Conservation (phyloP, 306 rosid species). For the Dalbergia cochinchinensis region DNA sequence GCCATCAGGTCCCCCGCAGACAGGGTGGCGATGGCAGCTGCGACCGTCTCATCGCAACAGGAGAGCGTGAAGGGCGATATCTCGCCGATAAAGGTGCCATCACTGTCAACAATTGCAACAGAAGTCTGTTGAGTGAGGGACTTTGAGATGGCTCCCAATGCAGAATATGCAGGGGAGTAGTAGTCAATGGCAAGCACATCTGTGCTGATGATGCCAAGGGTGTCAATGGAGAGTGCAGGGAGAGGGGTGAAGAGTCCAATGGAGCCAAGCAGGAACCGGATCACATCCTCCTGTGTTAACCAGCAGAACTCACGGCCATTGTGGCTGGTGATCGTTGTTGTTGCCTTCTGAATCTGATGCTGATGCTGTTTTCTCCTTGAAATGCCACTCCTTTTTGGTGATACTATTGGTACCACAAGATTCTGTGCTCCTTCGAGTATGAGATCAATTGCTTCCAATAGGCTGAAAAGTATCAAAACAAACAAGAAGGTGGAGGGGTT, state of each 20-base stretch:
- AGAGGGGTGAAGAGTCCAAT: conserved; percentile 84
- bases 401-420: conserved; percentile 76
- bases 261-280: conserved; percentile 81
- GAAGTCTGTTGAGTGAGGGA: conserved; percentile 78
- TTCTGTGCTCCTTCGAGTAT: conserved; percentile 90
- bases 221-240: conserved; percentile 68
- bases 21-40: conserved; percentile 79
- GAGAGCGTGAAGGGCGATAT: conserved; percentile 89
- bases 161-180: conserved; percentile 80
- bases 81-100: conserved; percentile 81
- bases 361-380: conserved; percentile 80
- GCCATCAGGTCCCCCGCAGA: conserved; percentile 92
- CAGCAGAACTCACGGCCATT: conserved; percentile 81
- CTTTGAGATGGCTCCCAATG: conserved; percentile 67
- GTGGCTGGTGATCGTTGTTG: conserved; percentile 53
- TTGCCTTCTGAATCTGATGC: conserved; percentile 56
- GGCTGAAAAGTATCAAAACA: conserved; percentile 58
- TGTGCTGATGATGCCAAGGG: conserved; percentile 70
- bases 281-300: conserved; percentile 89
- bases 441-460: conserved; percentile 84
- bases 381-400: conserved; percentile 51
- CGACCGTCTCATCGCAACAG: conserved; percentile 78
- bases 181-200: conserved; percentile 70
- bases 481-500: conserved; percentile 14
- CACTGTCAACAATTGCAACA: conserved; percentile 79